A percentile compares a stretch with the other conserved stretches of the same genome.
Conservation (phyloP, 2,329 filamentous ascomycete species). For the Trichoderma oligosporum region DNA sequence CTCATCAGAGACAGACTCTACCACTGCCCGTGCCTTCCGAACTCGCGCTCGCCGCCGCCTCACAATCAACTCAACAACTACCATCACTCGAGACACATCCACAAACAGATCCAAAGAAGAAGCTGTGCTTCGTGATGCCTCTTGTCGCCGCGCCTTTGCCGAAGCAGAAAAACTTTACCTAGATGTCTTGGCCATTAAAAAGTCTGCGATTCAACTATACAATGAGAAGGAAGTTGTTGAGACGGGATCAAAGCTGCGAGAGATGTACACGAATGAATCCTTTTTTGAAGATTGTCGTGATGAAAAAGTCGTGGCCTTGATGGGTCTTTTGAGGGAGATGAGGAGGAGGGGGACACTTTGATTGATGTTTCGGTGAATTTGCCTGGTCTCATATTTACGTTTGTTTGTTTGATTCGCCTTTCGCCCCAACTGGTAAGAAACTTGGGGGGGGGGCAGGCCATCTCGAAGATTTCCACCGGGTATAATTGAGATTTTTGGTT, state of each 20-base stretch:
- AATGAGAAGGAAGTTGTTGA: conserved; percentile 23
- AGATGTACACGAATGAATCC: conserved; percentile 30
- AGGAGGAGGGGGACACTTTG: conserved; percentile 20
- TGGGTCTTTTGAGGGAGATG: conserved; percentile 19
- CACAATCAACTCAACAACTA: not conserved
- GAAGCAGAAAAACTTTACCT: conserved; percentile 28
- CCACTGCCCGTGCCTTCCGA: not conserved
- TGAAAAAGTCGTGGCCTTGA: conserved; percentile 22
- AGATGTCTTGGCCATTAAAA: conserved; percentile 26
- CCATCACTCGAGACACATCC: conserved; percentile 1
- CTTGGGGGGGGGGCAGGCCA: too few relatives aligned
- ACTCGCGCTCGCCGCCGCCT: conserved; percentile 5
- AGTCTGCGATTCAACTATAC: conserved; percentile 26
- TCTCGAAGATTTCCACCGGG: not conserved
- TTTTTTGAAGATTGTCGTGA: conserved; percentile 25
- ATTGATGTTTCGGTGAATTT: not conserved
- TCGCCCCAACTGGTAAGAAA: too few relatives aligned
- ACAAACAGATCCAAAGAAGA: conserved; percentile 15
- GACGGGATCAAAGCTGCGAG: conserved; percentile 27
- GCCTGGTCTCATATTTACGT: not conserved
- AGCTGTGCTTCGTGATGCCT: conserved; percentile 19
- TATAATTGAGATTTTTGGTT: not conserved
- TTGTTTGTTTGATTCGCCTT: too few relatives aligned
- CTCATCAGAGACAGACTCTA: not conserved
- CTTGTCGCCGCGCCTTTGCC: conserved; percentile 21